Evolutionary conservation across 2,329 filamentous ascomycete species (phyloP), one percentile per base, ranked within the genome.

Genomic region (Clonostachys rhizophaga): DNA sequence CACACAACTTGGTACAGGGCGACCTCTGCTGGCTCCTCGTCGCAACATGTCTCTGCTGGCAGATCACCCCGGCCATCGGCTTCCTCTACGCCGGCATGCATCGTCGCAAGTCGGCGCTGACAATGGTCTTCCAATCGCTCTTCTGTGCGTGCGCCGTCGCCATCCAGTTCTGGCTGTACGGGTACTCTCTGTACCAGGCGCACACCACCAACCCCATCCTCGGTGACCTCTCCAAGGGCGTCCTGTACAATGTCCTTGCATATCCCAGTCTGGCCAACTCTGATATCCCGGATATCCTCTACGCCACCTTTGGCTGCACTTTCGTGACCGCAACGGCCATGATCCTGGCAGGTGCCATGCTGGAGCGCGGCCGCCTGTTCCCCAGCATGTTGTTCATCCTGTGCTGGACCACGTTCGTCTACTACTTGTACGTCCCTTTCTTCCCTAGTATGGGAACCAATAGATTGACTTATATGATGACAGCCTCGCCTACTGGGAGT

Each of bases 391-490:
- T 87, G 35, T 88, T 84, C 52, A 69, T 72, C 36, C 80, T 84
- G 61, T 74, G 66, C 55, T 84, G 81, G 81, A 77, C 79, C 0
- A 84, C 81, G 1, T 68, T 84, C 44, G 81, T 84, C 6, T 84
- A 85, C 61, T 84, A 62, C 34, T 50, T 63, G 51, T 61, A 42
- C 54, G 59, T 51, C 2, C 24, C 24, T 10, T 30, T 10, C 9
- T 10, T 10, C 24, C 3, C 6, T 10, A 30, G 24, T 30, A 30
- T 10, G 9, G 9, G 9, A 10, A 30, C 9, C 24, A 30, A 30
- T 30, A 10, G 3, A 30, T 6, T 30, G 24, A 30, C 24, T 30
- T 30, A 30, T 2, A 30, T 10, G 8, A 30, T 30, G 24, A 30
- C 24, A 58, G 76, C 1, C 76, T 84, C 47, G 81, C 81, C 1